These are phyloP conservation scores for Xylaria nigripes DNA, from an alignment of 495 filamentous ascomycete genomes.

Conservation along the genomic window DNA sequence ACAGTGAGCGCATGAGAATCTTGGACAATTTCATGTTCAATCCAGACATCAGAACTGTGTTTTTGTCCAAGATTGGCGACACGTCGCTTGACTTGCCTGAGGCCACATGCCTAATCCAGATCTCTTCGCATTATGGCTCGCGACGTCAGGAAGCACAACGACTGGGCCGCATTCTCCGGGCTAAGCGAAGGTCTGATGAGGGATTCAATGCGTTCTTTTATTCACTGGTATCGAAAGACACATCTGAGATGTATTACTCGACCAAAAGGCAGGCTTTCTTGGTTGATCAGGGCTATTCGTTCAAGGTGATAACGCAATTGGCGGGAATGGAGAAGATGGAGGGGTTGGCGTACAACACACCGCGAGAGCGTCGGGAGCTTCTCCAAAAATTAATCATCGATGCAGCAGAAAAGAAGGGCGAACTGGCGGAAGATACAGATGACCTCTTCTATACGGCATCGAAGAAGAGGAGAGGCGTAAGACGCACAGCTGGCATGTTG, in stretches of 20 bases:
- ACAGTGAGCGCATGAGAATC: constrained; percentile 79
- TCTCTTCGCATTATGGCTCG: constrained; percentile 96
- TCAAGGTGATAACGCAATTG: constrained; percentile 97
- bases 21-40: constrained; percentile 97
- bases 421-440: constrained; percentile 69
- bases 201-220: constrained; percentile 99
- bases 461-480: constrained; percentile 47
- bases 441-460: constrained; percentile 64
- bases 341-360: constrained; percentile 69
- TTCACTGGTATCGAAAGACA: constrained; percentile 93
- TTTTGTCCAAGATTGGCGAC: constrained; percentile 96
- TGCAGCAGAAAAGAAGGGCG: constrained; percentile 58
- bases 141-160: constrained; percentile 95
- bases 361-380: constrained; percentile 77
- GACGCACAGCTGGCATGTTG: constrained; percentile 74
- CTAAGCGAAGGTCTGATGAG: constrained; percentile 94
- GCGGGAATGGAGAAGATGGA: constrained; percentile 81
- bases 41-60: constrained; percentile 85
- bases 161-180: constrained; percentile 87
- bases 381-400: constrained; percentile 88
- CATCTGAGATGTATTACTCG: constrained; percentile 96
- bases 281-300: constrained; percentile 97
- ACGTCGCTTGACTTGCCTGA: constrained; percentile 95
- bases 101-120: constrained; percentile 95
- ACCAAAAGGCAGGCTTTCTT: constrained; percentile 96